A percentile compares a stretch with the other conserved stretches of the same genome.
phyloP scores from a whole-genome alignment of 495 filamentous ascomycete genomes.

The Penicillium robsamsonii region DNA sequence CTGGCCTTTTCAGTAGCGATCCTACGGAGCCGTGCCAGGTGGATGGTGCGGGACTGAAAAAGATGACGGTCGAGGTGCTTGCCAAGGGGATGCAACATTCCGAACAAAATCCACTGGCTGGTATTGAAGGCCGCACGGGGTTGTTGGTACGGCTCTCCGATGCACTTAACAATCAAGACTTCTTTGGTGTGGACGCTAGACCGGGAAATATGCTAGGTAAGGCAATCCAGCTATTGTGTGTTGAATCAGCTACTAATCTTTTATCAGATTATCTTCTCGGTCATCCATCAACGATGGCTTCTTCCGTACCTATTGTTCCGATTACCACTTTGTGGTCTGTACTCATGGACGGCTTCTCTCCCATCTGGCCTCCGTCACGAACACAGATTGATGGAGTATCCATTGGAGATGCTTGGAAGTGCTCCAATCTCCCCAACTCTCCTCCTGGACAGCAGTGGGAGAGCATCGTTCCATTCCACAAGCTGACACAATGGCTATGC shows the following conservation, averaged over 20 bases:
- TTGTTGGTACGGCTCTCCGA: constrained; percentile 73
- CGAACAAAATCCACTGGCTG: constrained; percentile 77
- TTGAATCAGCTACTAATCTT: constrained; percentile 13
- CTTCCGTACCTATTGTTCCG: constrained; percentile 80
- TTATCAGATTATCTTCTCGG: constrained; percentile 81
- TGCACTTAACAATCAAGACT: constrained; percentile 76
- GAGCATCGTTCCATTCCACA: constrained; percentile 84
- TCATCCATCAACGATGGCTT: constrained; percentile 82
- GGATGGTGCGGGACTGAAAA: constrained; percentile 76
- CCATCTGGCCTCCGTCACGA: constrained; percentile 87
- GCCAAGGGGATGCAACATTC: constrained; percentile 80
- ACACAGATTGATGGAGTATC: constrained; percentile 86
- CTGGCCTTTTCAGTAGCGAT: constrained; percentile 87
- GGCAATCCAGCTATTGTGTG: constrained; percentile 11
- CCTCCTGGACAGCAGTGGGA: constrained; percentile 82
- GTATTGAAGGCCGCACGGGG: constrained; percentile 80
- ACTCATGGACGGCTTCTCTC: constrained; percentile 80
- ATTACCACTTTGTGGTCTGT: constrained; percentile 91
- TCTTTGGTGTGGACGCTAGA: constrained; percentile 80
- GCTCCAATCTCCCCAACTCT: constrained; percentile 71
- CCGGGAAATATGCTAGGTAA: constrained; percentile 95
- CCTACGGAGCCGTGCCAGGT: constrained; percentile 80
- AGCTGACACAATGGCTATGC: constrained; percentile 72
- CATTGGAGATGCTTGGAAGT: constrained; percentile 94
- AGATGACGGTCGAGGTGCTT: constrained; percentile 70